phyloP scores from a whole-genome alignment of 1,139 yeast species.

The Lodderomyces jiufengensis region DNA sequence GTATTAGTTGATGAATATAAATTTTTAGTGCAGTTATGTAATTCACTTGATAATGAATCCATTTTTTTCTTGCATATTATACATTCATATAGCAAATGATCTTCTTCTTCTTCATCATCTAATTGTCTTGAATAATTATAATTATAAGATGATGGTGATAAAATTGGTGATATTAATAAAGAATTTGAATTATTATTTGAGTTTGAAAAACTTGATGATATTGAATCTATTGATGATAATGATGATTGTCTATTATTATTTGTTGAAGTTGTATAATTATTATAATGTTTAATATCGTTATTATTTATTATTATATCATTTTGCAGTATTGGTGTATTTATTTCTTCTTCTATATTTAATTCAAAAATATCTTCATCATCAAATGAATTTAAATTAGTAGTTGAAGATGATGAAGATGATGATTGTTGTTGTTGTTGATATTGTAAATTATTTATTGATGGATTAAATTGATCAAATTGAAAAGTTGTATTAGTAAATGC shows the following conservation, averaged over 20 bases:
- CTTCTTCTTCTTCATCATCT: constrained; percentile 4
- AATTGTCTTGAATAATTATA: constrained; percentile 4
- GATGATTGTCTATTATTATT: too few relatives aligned
- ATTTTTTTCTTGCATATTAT: constrained; percentile 14
- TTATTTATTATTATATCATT: not conserved
- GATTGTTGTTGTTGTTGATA: constrained; percentile 1
- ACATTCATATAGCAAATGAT: constrained; percentile 13
- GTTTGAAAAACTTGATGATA: not conserved
- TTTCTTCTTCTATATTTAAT: constrained; percentile 9
- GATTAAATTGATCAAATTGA: constrained; percentile 1
- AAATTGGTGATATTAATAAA: constrained; percentile 5
- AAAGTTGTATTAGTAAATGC: constrained; percentile 1
- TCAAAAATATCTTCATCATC: constrained; percentile 11
- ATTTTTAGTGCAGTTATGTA: constrained; percentile 8
- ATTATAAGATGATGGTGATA: constrained; percentile 6
- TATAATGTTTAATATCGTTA: not conserved
- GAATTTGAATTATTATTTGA: not conserved
- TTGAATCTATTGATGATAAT: not conserved
- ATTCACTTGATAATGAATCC: constrained; percentile 3
- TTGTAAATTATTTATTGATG: not conserved
- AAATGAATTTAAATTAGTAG: constrained; percentile 7
- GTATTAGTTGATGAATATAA: constrained; percentile 3
- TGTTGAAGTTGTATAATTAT: not conserved
- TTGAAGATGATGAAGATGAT: constrained; percentile 2
- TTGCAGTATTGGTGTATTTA: too few relatives aligned